Conservation (phyloP, 2,329 filamentous ascomycete genomes). For the Colletotrichum costaricense region DNA sequence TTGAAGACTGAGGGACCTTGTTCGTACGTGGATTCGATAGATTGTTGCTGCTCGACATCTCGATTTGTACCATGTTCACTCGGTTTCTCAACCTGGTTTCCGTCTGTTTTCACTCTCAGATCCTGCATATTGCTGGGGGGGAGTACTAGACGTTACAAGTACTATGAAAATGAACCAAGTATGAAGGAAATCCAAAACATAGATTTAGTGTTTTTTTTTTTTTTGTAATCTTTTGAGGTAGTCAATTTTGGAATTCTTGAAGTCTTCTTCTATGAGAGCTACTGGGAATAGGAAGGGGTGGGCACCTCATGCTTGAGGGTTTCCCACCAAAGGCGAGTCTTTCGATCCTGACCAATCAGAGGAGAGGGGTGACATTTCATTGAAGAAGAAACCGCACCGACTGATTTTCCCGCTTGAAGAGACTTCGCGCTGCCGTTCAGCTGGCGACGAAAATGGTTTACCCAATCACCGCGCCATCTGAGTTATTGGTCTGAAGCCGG, state of each 20-base stretch:
- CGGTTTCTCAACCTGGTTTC: not conserved
- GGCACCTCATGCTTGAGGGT: not conserved
- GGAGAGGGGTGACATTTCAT: slow-evolving; percentile 30
- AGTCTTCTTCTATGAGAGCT: not conserved
- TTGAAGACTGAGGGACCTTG: slow-evolving; percentile 59
- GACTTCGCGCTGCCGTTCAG: not conserved
- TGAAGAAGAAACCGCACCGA: not conserved
- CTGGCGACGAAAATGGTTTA: not conserved
- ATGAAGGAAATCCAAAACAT: not conserved
- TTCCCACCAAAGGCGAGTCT: not conserved
- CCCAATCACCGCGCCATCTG: not conserved
- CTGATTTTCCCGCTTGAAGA: not conserved
- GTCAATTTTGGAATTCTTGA: not conserved
- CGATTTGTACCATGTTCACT: not conserved
- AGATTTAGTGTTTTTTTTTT: no score
- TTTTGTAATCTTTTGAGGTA: no score
- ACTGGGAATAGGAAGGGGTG: not conserved
- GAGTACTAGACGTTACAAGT: not conserved
- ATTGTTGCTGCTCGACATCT: slow-evolving; percentile 31
- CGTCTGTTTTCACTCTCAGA: not conserved
- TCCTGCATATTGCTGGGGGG: no score
- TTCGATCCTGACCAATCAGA: slow-evolving; percentile 23
- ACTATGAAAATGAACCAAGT: not conserved
- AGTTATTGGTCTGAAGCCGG: not conserved
- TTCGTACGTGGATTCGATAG: not conserved